Base-by-base conservation (phyloP, 148 eudicot species). In the Rhododendron henanense region DNA sequence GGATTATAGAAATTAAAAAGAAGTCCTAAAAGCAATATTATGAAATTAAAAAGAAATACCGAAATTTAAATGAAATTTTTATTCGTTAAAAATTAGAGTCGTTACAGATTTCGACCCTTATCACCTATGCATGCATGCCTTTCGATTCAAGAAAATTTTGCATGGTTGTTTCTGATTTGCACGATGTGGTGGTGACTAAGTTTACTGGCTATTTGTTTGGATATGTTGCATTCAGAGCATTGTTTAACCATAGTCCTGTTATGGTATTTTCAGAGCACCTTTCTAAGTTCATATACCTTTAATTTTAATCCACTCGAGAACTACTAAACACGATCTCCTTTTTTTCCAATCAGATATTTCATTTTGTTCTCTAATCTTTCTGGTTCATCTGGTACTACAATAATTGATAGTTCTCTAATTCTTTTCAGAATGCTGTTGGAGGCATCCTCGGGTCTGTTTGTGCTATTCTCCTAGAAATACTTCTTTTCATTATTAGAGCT, bases 381-480 rank as follows among this genome's bases (percentile, higher is more conserved):
- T 41, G 14, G 28, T 78, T 44, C 15, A 21, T 83, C 39, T 73
- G 39, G 67, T 79, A 44, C n/a, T 39, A 86, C 55, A 84, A 89
- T 39, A 84, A 87, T 55, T 79, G 44, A 82, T 16, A 81, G 7
- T 51, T 82, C 76, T 75, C 59, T 53, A 5, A 83, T 31, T 21
- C 67, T 82, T 87, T 88, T 81, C 93, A 95, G 98, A 93, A 94
- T 89, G 98, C 97, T 86, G 96, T 93, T 28, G 99, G 99, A 84
- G 99, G 99, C 87, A 93, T 96, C 48, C 90, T 94, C 9, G 99
- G 98, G 45, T 87, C 95, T 87, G 95, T 95, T 31, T 33, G 87
- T 65, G 97, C 88, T 51, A 97, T 97, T 98, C 94, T 97, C 57
- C 90, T 97, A 77, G 99, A 97, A 89, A 94, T 98, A 8, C 92